These are phyloP conservation scores for Boletus coccyginus DNA, from an alignment of 768 basidiomycete genomes.

Conservation along the genomic window DNA sequence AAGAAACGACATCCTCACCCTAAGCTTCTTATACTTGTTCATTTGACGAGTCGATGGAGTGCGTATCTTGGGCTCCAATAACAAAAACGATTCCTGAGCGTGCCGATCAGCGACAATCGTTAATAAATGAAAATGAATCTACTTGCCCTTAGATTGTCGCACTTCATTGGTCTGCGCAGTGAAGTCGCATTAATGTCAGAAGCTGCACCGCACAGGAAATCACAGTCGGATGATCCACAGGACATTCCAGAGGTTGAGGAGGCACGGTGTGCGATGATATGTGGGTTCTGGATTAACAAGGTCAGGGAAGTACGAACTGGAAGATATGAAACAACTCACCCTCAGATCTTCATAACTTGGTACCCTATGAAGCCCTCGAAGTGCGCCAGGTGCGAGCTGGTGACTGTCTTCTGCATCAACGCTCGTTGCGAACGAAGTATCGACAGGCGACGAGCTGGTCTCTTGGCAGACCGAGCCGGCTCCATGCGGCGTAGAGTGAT, in stretches of 20 bases:
- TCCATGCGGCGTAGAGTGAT: neutral
- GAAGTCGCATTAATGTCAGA: neutral
- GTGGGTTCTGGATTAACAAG: neutral
- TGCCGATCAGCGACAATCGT: neutral
- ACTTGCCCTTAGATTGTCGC: conserved; percentile 1
- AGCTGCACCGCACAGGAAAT: neutral
- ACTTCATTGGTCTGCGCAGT: neutral
- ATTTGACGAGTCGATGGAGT: neutral
- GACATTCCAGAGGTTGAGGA: neutral
- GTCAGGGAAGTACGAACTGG: neutral
- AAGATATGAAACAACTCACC: neutral
- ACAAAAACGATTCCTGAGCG: conserved; percentile 5
- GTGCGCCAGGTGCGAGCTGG: neutral
- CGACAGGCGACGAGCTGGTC: neutral
- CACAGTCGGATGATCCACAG: neutral
- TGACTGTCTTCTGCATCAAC: conserved; percentile 6
- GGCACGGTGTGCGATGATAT: neutral
- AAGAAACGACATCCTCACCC: neutral
- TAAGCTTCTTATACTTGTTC: neutral
- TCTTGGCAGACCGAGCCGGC: neutral
- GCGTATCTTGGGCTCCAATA: neutral
- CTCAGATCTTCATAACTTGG: conserved; percentile 18
- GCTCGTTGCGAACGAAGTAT: conserved; percentile 22
- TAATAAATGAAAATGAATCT: neutral
- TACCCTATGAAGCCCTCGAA: conserved; percentile 17